Percentiles rank a stretch among this genome's conserved stretches.
Evolutionary conservation across 2,329 filamentous ascomycete species (phyloP).

Genomic region (Cryphonectria parasitica): DNA sequence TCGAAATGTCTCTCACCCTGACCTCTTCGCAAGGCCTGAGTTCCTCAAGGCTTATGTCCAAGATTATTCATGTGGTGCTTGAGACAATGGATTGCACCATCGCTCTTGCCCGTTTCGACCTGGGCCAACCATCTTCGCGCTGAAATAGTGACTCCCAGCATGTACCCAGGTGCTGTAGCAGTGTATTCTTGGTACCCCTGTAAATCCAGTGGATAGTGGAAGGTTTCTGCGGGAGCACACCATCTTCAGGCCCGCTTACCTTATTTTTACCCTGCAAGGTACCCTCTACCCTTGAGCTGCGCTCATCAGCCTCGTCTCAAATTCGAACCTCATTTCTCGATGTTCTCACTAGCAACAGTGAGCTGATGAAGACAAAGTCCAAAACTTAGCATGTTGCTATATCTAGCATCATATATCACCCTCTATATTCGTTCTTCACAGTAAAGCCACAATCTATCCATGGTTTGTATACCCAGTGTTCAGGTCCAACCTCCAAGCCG

Average conservation of each 20-base stretch:
- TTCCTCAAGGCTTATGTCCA: background rate
- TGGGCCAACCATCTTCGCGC: background rate
- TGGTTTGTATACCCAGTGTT: background rate
- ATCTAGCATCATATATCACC: no score
- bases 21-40: background rate
- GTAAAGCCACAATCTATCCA: background rate
- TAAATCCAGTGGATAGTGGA: background rate
- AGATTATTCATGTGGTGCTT: conserved; percentile 12
- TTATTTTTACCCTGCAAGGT: conserved; percentile 16
- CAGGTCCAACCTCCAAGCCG: background rate
- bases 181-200: background rate
- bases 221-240: conserved; percentile 15
- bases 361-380: background rate
- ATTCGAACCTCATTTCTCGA: background rate
- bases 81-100: conserved; percentile 9
- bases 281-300: background rate
- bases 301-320: background rate
- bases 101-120: conserved; percentile 14
- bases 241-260: conserved; percentile 12
- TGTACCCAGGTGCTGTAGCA: background rate
- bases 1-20: no score
- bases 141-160: background rate
- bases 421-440: no score
- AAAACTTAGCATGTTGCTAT: background rate
- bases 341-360: background rate